phyloP scores from a whole-genome alignment of 2,329 filamentous ascomycete species.

The Nectriaceae sp. region DNA sequence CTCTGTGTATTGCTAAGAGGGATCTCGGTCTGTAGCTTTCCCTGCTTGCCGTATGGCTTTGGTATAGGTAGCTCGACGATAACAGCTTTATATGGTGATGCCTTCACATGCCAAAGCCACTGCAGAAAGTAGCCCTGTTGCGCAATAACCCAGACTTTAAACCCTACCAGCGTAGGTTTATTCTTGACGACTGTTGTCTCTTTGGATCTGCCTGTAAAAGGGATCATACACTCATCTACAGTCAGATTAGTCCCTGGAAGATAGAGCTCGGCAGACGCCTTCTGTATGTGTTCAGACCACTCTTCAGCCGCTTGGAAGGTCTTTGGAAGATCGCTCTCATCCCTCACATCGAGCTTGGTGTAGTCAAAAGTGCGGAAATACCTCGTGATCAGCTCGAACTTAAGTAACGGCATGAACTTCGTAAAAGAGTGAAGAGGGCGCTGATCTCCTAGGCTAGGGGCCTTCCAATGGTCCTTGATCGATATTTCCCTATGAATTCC shows the following conservation, averaged over 20 bases:
- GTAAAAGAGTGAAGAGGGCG: slow-evolving; percentile 1
- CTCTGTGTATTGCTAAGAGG: slow-evolving; percentile 12
- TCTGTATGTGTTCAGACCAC: slow-evolving; percentile 11
- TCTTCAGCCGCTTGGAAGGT: no score
- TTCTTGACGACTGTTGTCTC: slow-evolving; percentile 1
- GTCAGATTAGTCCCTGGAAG: slow-evolving; percentile 1
- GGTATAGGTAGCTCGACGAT: no score
- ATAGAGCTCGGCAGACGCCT: neutral
- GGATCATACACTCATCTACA: slow-evolving; percentile 8
- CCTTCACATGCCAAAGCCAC: slow-evolving; percentile 11
- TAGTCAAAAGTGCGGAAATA: slow-evolving; percentile 6
- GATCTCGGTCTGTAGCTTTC: no score
- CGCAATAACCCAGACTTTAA: slow-evolving; percentile 17
- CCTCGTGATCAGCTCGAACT: slow-evolving; percentile 8
- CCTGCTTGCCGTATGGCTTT: no score
- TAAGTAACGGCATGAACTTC: slow-evolving; percentile 13
- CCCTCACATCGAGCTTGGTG: neutral
- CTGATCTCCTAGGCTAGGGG: neutral
- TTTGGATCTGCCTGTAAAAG: neutral
- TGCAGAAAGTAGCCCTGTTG: slow-evolving; percentile 11
- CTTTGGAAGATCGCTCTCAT: no score
- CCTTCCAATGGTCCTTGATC: slow-evolving; percentile 11
- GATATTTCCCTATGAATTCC: slow-evolving; percentile 8
- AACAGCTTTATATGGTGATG: no score
- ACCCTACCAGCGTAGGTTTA: slow-evolving; percentile 7